Conservation (phyloP, 1,284 basidiomycete genomes). For the Marasmius tenuissimus region DNA sequence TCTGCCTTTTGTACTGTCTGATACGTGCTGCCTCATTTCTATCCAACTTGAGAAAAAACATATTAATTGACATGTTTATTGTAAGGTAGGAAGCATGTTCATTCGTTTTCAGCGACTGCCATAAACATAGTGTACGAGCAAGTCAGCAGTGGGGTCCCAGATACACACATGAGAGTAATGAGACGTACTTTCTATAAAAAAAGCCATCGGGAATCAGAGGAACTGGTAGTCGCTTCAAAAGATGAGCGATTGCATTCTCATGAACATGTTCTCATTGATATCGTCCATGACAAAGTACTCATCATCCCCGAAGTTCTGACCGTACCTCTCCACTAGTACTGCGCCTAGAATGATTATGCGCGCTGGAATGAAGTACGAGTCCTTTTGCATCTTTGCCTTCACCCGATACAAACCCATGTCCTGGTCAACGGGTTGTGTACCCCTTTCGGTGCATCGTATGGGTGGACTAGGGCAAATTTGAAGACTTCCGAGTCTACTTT, state of each 20-base stretch:
- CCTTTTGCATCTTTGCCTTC: not conserved
- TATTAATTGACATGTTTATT: too few species aligned
- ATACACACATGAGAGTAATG: not conserved
- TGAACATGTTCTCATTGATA: not conserved
- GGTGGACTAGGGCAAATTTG: not conserved
- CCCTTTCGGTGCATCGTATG: not conserved
- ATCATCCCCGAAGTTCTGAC: not conserved
- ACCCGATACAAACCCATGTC: not conserved
- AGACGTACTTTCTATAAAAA: not conserved
- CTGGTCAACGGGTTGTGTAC: not conserved
- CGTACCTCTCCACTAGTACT: not conserved
- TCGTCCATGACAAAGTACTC: not conserved
- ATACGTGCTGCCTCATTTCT: too few species aligned
- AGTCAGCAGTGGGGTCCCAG: not conserved
- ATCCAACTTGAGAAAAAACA: too few species aligned
- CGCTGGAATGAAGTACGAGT: not conserved
- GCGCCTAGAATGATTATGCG: not conserved
- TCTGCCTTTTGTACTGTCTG: too few species aligned
- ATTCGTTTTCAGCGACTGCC: too few species aligned
- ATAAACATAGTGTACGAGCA: too few species aligned
- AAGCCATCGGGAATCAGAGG: not conserved
- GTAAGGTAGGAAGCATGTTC: too few species aligned
- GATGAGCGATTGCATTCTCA: not conserved
- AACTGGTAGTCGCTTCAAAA: not conserved
- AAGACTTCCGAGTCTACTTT: not conserved